These are phyloP conservation scores for Pichia kudriavzevii DNA, from an alignment of 1,139 yeast species.

Conservation along the genomic window DNA sequence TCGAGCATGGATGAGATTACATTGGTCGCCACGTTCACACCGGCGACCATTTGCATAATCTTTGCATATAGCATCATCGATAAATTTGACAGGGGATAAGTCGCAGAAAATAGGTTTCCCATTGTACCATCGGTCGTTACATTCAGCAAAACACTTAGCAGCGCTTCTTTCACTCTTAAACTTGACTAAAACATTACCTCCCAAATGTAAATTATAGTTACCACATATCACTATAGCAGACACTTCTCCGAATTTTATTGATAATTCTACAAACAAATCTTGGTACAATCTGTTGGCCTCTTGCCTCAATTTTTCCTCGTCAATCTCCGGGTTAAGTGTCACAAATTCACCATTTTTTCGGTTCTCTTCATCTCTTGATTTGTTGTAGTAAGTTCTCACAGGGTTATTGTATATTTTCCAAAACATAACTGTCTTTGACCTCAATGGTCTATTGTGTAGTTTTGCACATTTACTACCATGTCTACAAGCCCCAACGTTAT, in stretches of 20 bases:
- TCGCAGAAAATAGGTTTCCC: conserved; percentile 77
- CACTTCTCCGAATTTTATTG: conserved; percentile 54
- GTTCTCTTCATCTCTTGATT: conserved; percentile 1
- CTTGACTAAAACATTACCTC: conserved; percentile 76
- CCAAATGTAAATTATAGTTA: conserved; percentile 71
- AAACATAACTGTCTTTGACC: conserved; percentile 59
- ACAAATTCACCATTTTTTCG: conserved; percentile 7
- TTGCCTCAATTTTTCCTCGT: conserved; percentile 36
- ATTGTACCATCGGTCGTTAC: conserved; percentile 79
- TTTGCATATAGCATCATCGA: conserved; percentile 67
- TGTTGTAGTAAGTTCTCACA: conserved; percentile 15
- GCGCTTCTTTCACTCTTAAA: conserved; percentile 55
- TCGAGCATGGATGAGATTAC: conserved; percentile 81
- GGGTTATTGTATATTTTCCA: conserved; percentile 71
- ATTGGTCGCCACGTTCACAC: conserved; percentile 73
- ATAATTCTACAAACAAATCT: conserved; percentile 65
- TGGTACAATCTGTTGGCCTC: conserved; percentile 61
- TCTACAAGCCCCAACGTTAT: conserved; percentile 86
- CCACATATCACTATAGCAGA: conserved; percentile 70
- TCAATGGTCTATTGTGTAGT: conserved; percentile 63
- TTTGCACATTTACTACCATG: conserved; percentile 89
- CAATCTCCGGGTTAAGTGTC: conserved; percentile 6
- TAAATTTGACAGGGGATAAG: conserved; percentile 65
- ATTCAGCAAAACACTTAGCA: conserved; percentile 45
- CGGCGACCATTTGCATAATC: conserved; percentile 16